Base-by-base conservation (phyloP, 2,329 filamentous ascomycete species). In the Claviceps sp. region DNA sequence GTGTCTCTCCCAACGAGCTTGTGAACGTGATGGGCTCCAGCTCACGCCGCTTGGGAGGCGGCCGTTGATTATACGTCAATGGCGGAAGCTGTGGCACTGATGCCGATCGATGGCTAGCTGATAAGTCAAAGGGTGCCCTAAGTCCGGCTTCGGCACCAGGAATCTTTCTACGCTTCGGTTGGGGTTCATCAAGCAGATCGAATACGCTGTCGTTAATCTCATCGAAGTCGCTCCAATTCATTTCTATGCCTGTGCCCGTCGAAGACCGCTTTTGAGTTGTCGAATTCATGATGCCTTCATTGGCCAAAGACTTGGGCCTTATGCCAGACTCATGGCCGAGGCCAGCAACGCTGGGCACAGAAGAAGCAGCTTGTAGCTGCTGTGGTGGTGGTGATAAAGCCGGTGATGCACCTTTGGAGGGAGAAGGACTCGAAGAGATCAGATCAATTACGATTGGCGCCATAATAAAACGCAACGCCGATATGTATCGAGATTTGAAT, bases 11-110 rank as follows among this genome's bases (percentile, higher is more conserved):
- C 5, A 66, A 61, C 0, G 69, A 69, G 52, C 68, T 72, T 0
- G 67, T 67, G 2, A 66, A 60, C 24, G 70, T 67, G 7, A 71
- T 71, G 1, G 59, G 55, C 2, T 67, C 64, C 17, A 55, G 34
- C 2, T 48, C 52, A 2, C 47, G 8, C 5, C 47, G 44, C 8
- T 11, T 45, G 13, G 34, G 14, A 34, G 10, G 50, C 7, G 24
- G 51, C 19, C 16, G 46, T 42, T 40, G 41, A 22, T 46, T 47
- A 39, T 17, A 19, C 38, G 30, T 39, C 24, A 42, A 39, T 16
- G 26, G 19, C 7, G 41, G 41, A 16, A 5, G 42, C 14, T 39
- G 19, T n/a, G 42, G 34, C 2, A 8, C 5, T 46, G 42, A 46
- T 50, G 6, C 22, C 22, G 16, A 19, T 22, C 16, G 8, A 19